Conservation (phyloP, 2,329 filamentous ascomycete species). For the Cercospora zeae-maydis region DNA sequence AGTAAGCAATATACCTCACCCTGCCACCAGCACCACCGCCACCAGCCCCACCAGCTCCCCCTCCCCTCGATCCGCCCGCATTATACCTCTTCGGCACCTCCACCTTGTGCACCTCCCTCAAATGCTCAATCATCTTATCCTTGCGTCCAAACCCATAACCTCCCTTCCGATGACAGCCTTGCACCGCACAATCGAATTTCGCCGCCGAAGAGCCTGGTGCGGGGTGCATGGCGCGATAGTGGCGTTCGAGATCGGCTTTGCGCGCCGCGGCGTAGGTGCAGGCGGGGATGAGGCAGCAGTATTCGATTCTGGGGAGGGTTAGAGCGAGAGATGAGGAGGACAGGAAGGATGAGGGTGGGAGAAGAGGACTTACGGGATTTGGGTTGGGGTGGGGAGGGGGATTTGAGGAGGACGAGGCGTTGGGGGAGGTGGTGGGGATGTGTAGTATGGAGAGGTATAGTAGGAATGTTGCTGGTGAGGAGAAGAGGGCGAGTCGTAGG, state of each 20-base stretch:
- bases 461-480: slow-evolving; percentile 1
- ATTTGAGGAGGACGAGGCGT: not conserved
- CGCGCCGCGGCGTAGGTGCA: slow-evolving; percentile 40
- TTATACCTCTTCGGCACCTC: slow-evolving; percentile 41
- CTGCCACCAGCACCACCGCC: not conserved
- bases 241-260: slow-evolving; percentile 50
- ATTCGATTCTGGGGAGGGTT: not conserved
- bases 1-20: not conserved
- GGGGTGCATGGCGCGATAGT: slow-evolving; percentile 47
- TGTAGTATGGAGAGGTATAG: not conserved
- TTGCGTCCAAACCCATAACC: slow-evolving; percentile 52
- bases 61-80: not conserved
- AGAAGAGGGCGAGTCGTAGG: slow-evolving; percentile 5
- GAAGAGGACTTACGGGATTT: not conserved
- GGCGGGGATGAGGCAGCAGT: slow-evolving; percentile 11
- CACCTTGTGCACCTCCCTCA: slow-evolving; percentile 53
- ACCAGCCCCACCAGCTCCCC: not conserved
- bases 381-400: not conserved
- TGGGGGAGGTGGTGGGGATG: not conserved
- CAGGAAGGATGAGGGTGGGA: not conserved
- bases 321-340: not conserved
- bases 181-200: slow-evolving; percentile 44
- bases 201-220: slow-evolving; percentile 28
- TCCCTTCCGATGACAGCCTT: slow-evolving; percentile 44
- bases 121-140: slow-evolving; percentile 58